Evolutionary conservation across 441 rosid species (phyloP).

Genomic region (Syzygium malaccense): DNA sequence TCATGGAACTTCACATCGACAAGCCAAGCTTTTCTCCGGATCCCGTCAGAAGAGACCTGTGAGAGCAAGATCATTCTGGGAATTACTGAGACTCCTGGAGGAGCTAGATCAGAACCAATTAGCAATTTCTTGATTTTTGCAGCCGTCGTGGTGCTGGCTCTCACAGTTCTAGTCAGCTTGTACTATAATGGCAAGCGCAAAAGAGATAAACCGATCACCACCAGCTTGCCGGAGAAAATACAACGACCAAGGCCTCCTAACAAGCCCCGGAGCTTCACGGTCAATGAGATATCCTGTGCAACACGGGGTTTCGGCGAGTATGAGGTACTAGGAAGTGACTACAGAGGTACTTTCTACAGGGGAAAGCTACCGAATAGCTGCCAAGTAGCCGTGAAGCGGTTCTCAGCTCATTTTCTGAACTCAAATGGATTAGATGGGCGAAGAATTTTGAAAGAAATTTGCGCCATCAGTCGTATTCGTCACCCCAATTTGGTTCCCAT

Average conservation of each 20-base stretch:
- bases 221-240: slow-evolving; percentile 11
- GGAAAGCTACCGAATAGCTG: slow-evolving; percentile 35
- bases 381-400: slow-evolving; percentile 32
- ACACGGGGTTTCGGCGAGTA: slow-evolving; percentile 31
- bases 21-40: slow-evolving; percentile 36
- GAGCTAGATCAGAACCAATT: slow-evolving; percentile 9
- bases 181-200: slow-evolving; percentile 17
- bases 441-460: slow-evolving; percentile 32
- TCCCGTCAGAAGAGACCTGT: slow-evolving; percentile 33
- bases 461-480: slow-evolving; percentile 24
- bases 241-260: slow-evolving; percentile 39
- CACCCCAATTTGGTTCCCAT: slow-evolving; percentile 37
- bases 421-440: slow-evolving; percentile 24
- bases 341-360: slow-evolving; percentile 24
- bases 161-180: slow-evolving; percentile 15
- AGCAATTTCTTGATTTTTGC: slow-evolving; percentile 30
- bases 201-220: slow-evolving; percentile 5
- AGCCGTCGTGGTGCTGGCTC: slow-evolving; percentile 21
- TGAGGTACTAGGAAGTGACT: slow-evolving; percentile 31
- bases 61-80: slow-evolving; percentile 16
- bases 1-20: slow-evolving; percentile 42
- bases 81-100: background rate
- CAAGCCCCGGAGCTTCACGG: slow-evolving; percentile 31
- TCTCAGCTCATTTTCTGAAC: slow-evolving; percentile 24
- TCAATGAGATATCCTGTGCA: slow-evolving; percentile 27